These are phyloP conservation scores for Mycosarcoma maydis DNA, from an alignment of 1,284 basidiomycete species.

Conservation along the genomic window DNA sequence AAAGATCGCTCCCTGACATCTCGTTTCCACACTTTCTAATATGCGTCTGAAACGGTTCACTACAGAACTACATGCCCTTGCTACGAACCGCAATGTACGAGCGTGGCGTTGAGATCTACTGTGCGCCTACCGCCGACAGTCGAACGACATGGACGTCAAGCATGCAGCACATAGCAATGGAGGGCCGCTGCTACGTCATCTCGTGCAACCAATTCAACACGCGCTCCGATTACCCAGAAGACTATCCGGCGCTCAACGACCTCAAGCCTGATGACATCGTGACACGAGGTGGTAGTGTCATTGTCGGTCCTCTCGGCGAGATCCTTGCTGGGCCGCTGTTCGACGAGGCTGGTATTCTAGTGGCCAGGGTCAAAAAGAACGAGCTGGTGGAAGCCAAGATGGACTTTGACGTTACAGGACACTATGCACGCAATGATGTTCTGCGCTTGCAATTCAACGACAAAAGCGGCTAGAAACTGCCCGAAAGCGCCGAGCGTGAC, in stretches of 20 bases:
- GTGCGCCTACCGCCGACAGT: conserved; percentile 77
- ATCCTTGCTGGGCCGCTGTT: conserved; percentile 77
- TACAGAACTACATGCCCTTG: conserved; percentile 80
- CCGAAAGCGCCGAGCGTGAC: background rate
- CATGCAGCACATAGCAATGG: conserved; percentile 79
- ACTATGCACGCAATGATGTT: conserved; percentile 75
- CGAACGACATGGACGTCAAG: conserved; percentile 75
- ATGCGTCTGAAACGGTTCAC: too few species aligned
- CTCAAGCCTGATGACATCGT: conserved; percentile 70
- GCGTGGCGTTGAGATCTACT: conserved; percentile 75
- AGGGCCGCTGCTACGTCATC: conserved; percentile 80
- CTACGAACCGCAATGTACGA: conserved; percentile 72
- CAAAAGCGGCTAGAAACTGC: background rate
- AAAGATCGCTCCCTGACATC: too few species aligned
- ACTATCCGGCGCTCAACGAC: conserved; percentile 69
- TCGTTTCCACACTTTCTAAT: too few species aligned
- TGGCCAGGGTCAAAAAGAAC: conserved; percentile 75
- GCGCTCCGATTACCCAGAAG: conserved; percentile 71
- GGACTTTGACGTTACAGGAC: conserved; percentile 77
- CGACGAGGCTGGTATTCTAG: conserved; percentile 73
- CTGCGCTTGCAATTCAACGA: conserved; percentile 48
- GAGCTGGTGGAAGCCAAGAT: conserved; percentile 76
- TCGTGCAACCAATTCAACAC: conserved; percentile 72
- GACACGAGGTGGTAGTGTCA: conserved; percentile 77
- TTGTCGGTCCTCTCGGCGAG: conserved; percentile 75